phyloP scores from a whole-genome alignment of 176 grass and related monocot genomes.

The Oryza longistaminata region DNA sequence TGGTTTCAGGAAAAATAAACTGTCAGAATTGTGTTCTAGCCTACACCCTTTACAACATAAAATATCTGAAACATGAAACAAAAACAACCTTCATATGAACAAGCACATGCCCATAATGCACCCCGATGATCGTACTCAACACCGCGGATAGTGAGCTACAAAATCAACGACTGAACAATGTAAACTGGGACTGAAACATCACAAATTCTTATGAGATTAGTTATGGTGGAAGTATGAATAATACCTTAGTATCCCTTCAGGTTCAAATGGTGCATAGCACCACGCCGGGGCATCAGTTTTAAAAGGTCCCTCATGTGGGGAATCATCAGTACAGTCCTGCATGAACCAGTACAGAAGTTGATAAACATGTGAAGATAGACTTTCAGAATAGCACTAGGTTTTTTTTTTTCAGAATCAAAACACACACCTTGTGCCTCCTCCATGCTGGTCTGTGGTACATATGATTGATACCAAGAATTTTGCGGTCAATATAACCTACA shows the following conservation, averaged over 20 bases:
- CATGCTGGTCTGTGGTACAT: conserved; percentile 85
- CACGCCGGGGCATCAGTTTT: conserved; percentile 69
- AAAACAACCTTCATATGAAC: conserved; percentile 74
- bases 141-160: conserved; percentile 80
- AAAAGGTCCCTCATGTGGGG: conserved; percentile 76
- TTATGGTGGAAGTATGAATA: neutral
- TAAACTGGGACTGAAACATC: neutral
- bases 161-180: neutral
- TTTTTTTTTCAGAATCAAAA: conserved; percentile 5
- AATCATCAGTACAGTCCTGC: conserved; percentile 81
- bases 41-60: neutral
- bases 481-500: conserved; percentile 78
- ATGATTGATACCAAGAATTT: conserved; percentile 83
- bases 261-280: conserved; percentile 90
- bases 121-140: conserved; percentile 78
- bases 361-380: conserved; percentile 12
- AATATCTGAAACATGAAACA: neutral
- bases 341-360: neutral
- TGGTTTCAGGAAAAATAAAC: conserved; percentile 18
- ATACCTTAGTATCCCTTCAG: conserved; percentile 87
- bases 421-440: conserved; percentile 73
- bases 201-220: neutral
- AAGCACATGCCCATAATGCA: conserved; percentile 87
- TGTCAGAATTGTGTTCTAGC: neutral
- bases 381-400: neutral